Base-by-base conservation (phyloP, 1,284 basidiomycete genomes). In the Violaceomyces palustris region DNA sequence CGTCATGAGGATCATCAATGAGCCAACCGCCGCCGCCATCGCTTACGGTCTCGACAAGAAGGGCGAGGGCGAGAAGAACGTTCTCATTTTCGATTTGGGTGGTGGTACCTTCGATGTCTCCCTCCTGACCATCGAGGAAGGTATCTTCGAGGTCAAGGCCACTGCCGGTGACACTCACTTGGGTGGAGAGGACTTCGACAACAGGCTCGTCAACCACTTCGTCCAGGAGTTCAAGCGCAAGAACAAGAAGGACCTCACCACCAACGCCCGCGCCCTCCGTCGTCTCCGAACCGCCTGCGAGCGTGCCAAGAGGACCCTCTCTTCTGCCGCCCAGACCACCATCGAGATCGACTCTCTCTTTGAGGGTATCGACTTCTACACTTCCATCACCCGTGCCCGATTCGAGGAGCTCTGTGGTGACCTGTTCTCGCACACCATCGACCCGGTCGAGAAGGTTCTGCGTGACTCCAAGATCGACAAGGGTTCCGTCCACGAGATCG, bases 71-170 rank as follows among this genome's bases (percentile, higher is more conserved):
- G 90, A 93, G 79, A 86, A 86, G 64, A 93, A 94, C 73, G 88
- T 93, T 53, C 80, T 93, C 71, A 91, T 98, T 76, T 97, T 94
- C 79, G 93, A 98, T 81, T 83, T 97, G 39, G 93, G 92, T 63
- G 93, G 93, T 80, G 92, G 92, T 80, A 97, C 92, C 35, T 97
- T 97, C 77, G 93, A 97, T 85, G 93, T 97, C 25, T 97, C 92
- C 26, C 87, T 98, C 54, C 78, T 98, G 64, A 92, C 91, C 56
- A 96, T 97, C 57, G 90, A 96, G 77, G 92, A 94, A 78, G 92
- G 91, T 77, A 91, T 98, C 77, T 98, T 97, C 79, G 92, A 94
- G 77, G 92, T 97, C 77, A 93, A 94, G 81, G 90, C 93, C 54
- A 97, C 92, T 57, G 92, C 93, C 54, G 93, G 92, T 83, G 93